Percentiles rank a stretch among this genome's conserved stretches.
These are phyloP conservation scores for Neurospora sp. DNA, from an alignment of 495 filamentous ascomycete species.

Conservation along the genomic window DNA sequence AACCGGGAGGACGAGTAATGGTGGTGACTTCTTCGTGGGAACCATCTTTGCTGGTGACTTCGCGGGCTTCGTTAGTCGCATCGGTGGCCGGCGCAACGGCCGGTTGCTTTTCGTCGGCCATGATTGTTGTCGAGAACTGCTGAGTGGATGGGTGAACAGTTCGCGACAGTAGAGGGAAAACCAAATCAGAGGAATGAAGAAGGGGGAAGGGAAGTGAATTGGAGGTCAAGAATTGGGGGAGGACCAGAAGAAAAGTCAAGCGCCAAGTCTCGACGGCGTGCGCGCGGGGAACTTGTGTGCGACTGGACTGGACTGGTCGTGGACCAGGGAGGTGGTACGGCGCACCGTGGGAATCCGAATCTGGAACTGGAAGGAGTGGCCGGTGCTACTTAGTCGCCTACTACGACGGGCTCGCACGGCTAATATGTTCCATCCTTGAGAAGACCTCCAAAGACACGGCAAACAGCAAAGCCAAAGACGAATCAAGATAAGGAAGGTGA, in stretches of 20 bases:
- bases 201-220: background rate
- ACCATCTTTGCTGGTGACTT: background rate
- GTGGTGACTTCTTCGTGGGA: background rate
- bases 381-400: background rate
- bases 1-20: conserved; percentile 33
- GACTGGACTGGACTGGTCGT: background rate
- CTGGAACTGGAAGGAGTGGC: background rate
- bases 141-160: background rate
- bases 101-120: conserved; percentile 8
- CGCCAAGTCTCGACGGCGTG: background rate
- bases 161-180: background rate
- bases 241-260: background rate
- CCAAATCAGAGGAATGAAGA: conserved; percentile 3
- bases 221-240: background rate
- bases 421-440: background rate
- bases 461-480: background rate
- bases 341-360: background rate
- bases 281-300: background rate
- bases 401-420: background rate
- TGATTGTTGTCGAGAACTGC: background rate
- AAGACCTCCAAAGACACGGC: background rate
- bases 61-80: background rate
- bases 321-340: background rate
- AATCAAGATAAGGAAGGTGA: background rate
- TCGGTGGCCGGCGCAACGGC: background rate